These are phyloP conservation scores for Sugiyamaella floridensis DNA, from an alignment of 805 yeast genomes.

Conservation along the genomic window DNA sequence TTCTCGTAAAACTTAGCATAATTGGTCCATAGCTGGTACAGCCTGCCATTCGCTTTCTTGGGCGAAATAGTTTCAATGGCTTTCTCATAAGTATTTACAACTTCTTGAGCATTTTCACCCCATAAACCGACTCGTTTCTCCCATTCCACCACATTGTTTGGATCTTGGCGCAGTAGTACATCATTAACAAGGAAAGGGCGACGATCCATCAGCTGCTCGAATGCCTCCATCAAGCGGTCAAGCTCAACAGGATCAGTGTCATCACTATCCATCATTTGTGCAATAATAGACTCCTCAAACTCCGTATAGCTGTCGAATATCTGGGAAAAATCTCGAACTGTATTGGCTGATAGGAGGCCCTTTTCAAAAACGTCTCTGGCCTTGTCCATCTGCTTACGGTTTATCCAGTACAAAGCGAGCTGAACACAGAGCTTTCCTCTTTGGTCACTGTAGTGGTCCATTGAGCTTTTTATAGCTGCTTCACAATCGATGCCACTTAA, in stretches of 20 bases:
- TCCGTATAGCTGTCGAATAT: conserved; percentile 59
- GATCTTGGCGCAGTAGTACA: conserved; percentile 54
- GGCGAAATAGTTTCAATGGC: conserved; percentile 69
- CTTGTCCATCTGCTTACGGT: conserved; percentile 31
- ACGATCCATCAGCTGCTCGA: conserved; percentile 50
- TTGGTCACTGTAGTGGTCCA: conserved; percentile 52
- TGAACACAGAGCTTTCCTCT: conserved; percentile 41
- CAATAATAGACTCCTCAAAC: conserved; percentile 48
- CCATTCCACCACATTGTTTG: conserved; percentile 65
- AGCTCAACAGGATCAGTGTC: conserved; percentile 30
- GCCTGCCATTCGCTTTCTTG: conserved; percentile 34
- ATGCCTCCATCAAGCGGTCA: conserved; percentile 40
- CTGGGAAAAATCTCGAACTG: conserved; percentile 55
- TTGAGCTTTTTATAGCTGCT: conserved; percentile 31
- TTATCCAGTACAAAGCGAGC: conserved; percentile 44
- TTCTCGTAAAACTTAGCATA: conserved; percentile 62
- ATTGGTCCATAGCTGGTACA: conserved; percentile 60
- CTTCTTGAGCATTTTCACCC: conserved; percentile 36
- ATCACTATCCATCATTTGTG: conserved; percentile 24
- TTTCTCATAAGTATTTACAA: conserved; percentile 49
- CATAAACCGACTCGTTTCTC: conserved; percentile 47
- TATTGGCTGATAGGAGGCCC: conserved; percentile 41
- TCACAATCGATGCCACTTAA: conserved; percentile 31
- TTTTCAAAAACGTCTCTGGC: conserved; percentile 42
- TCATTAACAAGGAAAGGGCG: conserved; percentile 60